Base-by-base conservation (phyloP, 352 stramenopile species). In the Globisporangium polare region DNA sequence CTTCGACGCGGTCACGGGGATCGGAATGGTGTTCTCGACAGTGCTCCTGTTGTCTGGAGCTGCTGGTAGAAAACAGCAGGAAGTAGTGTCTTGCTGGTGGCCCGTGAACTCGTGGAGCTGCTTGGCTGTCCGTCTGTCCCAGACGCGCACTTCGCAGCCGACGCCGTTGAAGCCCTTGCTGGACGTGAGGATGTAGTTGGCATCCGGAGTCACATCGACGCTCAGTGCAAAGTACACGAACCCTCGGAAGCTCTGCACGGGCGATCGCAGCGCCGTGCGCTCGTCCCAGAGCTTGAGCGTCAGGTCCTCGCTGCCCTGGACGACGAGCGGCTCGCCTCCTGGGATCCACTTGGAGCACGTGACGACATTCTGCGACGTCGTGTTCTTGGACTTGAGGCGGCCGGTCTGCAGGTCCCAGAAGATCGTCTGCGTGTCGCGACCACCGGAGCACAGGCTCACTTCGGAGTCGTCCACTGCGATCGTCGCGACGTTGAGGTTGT, bases 131-230 rank as follows among this genome's bases (percentile, higher is more conserved):
- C 87, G 83, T 53, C 85, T 74, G 58, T 95, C 87, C 87, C 87
- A 95, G 3, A 95, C 73, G 58, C 85, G 75, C 18, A 80, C 72
- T 53, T 94, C 87, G 26, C 75, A 82, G 2, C 87, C 87, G 26
- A 95, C 78, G 10, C 85, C 81, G 49, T 88, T 95, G 59, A 94
- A 94, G 0, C 87, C 87, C 65, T 94, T 95, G 60, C 87, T 95
- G 2, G 84, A 92, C 2, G 87, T 94, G 31, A 94, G 50, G 10
- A 95, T 22, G 58, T 92, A 90, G 4, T 72, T 72, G 3, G 65
- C 76, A 27, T 90, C 78, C 12, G 54, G 4, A 0, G 78, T 77
- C 20, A 84, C 59, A 20, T 85, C 78, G 58, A 95, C 69, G 24
- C 80, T 77, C 15, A 94, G 65, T 0, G 87, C 80, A 57, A 94